These are phyloP conservation scores for Alternaria incomplexa DNA, from an alignment of 2,329 filamentous ascomycete species.

Conservation along the genomic window DNA sequence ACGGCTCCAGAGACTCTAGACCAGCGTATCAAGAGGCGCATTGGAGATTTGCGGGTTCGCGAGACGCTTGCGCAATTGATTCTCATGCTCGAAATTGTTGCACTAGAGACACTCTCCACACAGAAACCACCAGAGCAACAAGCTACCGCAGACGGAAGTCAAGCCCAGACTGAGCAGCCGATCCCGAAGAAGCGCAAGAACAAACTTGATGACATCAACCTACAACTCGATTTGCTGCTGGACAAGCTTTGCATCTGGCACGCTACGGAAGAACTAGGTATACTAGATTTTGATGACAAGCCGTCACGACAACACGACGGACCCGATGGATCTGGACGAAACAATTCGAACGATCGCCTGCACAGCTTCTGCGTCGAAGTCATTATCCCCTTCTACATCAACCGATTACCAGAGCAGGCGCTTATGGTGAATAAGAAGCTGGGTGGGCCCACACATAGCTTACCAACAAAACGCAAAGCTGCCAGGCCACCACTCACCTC, in stretches of 20 bases:
- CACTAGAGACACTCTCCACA: conserved; percentile 63
- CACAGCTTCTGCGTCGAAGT: conserved; percentile 82
- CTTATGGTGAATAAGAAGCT: conserved; percentile 75
- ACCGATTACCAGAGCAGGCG: conserved; percentile 75
- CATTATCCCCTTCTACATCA: conserved; percentile 80
- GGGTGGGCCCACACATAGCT: conserved; percentile 70
- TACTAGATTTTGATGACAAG: conserved; percentile 42
- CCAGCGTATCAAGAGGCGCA: conserved; percentile 65
- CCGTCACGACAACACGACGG: conserved; percentile 29
- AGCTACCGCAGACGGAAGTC: conserved; percentile 19
- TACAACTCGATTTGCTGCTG: conserved; percentile 74
- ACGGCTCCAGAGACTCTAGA: conserved; percentile 45
- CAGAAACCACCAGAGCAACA: conserved; percentile 37
- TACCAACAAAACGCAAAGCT: conserved; percentile 59
- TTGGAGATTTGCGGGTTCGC: conserved; percentile 71
- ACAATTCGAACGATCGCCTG: conserved; percentile 63
- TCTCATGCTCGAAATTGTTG: conserved; percentile 76
- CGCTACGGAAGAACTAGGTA: conserved; percentile 68
- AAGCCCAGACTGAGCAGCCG: conserved; percentile 19
- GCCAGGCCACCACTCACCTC: conserved; percentile 48
- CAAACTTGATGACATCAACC: conserved; percentile 69
- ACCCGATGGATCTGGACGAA: conserved; percentile 27
- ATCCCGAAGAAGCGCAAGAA: conserved; percentile 55
- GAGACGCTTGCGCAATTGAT: conserved; percentile 85
- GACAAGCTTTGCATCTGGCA: conserved; percentile 86